phyloP scores from a whole-genome alignment of 2,329 filamentous ascomycete genomes.

The Celoporthe dispersa region DNA sequence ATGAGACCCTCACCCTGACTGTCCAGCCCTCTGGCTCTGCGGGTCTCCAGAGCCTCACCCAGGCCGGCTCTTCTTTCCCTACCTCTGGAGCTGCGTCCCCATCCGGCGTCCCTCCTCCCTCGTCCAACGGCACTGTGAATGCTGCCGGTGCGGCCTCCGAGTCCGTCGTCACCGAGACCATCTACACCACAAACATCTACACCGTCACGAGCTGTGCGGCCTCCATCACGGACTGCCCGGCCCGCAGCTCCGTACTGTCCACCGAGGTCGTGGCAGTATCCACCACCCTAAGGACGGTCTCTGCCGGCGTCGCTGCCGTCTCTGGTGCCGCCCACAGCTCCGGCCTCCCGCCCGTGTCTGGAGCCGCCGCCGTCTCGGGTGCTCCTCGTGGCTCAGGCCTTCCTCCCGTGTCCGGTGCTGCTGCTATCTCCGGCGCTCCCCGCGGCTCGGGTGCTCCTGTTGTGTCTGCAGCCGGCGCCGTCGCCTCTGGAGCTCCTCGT shows the following conservation, averaged over 20 bases:
- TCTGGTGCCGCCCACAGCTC: background rate
- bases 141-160: slow-evolving; percentile 4
- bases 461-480: background rate
- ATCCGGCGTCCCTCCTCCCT: background rate
- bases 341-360: background rate
- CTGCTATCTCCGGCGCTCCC: slow-evolving; percentile 3
- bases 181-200: slow-evolving; percentile 24
- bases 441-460: slow-evolving; percentile 14
- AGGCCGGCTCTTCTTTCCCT: background rate
- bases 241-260: slow-evolving; percentile 22
- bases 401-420: background rate
- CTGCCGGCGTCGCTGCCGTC: background rate
- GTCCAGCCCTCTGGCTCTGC: slow-evolving; percentile 17
- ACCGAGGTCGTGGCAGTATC: slow-evolving; percentile 25
- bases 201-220: slow-evolving; percentile 29
- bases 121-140: slow-evolving; percentile 9
- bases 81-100: background rate
- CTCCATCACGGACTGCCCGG: slow-evolving; percentile 26
- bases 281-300: slow-evolving; percentile 20
- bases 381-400: slow-evolving; percentile 6
- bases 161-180: slow-evolving; percentile 22
- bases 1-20: slow-evolving; percentile 24
- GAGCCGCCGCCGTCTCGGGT: background rate
- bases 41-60: slow-evolving; percentile 9
- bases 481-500: slow-evolving; percentile 9